Conservation (phyloP, 306 rosid species). For the Vicia sativa region DNA sequence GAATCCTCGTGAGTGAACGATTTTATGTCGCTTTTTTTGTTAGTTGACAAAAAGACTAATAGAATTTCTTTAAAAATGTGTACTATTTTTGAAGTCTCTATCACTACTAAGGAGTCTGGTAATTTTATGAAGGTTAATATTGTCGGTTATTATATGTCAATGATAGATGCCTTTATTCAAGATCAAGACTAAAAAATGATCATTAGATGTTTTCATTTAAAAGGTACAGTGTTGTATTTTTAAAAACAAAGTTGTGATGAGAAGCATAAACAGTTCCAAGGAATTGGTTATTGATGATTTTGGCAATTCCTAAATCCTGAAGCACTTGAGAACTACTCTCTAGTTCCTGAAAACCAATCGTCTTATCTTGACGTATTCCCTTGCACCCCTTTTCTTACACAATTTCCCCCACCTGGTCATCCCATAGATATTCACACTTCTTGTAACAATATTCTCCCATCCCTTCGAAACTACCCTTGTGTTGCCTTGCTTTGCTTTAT, state of each 20-base stretch:
- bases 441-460: background rate
- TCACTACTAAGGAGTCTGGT: too few relatives aligned
- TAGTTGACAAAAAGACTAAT: too few relatives aligned
- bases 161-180: too few relatives aligned
- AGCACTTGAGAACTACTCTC: background rate
- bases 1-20: too few relatives aligned
- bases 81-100: too few relatives aligned
- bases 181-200: background rate
- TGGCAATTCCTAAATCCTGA: background rate
- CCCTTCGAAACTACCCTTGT: background rate
- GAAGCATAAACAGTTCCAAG: slow-evolving; percentile 16
- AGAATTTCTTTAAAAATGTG: too few relatives aligned
- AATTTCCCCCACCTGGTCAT: background rate
- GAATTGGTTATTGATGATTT: background rate
- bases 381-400: background rate
- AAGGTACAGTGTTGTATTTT: slow-evolving; percentile 11
- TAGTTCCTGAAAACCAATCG: background rate
- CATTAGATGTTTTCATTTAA: background rate
- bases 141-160: too few relatives aligned
- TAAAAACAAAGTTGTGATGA: slow-evolving; percentile 7
- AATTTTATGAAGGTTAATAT: too few relatives aligned
- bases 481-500: background rate
- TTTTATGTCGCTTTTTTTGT: too few relatives aligned
- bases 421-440: slow-evolving; percentile 7
- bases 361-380: background rate